Conservation (phyloP, 2,329 filamentous ascomycete species). For the Ophiocordyceps robertsii region DNA sequence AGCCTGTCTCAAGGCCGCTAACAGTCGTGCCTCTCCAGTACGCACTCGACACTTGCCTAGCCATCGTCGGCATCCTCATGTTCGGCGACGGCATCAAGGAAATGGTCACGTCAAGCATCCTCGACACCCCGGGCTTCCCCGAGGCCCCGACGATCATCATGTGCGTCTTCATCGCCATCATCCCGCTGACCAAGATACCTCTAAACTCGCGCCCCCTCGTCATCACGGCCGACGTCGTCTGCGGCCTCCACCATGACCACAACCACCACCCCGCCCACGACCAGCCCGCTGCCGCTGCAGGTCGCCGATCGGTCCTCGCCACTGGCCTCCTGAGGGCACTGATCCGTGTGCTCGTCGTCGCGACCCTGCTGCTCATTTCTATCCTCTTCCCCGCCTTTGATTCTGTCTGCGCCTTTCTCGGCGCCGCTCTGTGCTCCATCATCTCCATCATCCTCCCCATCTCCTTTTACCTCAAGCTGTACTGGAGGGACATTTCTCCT, state of each 20-base stretch:
- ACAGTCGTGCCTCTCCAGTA: constrained; percentile 33
- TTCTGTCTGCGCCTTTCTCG: constrained; percentile 82
- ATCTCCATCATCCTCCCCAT: constrained; percentile 87
- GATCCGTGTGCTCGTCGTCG: constrained; percentile 52
- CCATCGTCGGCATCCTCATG: constrained; percentile 79
- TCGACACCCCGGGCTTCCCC: constrained; percentile 63
- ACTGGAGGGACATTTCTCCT: constrained; percentile 53
- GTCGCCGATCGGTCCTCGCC: constrained; percentile 24
- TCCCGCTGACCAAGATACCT: constrained; percentile 90
- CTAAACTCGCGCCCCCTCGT: constrained; percentile 81
- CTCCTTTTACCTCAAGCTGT: constrained; percentile 82
- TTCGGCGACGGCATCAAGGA: constrained; percentile 82
- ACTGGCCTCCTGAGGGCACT: constrained; percentile 35
- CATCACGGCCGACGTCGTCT: constrained; percentile 68
- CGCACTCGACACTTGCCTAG: constrained; percentile 67
- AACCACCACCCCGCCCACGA: constrained; percentile 13
- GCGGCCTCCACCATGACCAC: constrained; percentile 48
- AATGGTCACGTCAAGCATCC: constrained; percentile 83
- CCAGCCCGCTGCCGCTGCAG: constrained; percentile 18
- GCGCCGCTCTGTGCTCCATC: constrained; percentile 79
- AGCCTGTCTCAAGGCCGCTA: background rate
- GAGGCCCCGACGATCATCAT: constrained; percentile 61
- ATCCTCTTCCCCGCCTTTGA: constrained; percentile 64
- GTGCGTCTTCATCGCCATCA: constrained; percentile 78
- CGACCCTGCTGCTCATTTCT: constrained; percentile 65